phyloP scores from a whole-genome alignment of 2,329 filamentous ascomycete species.

The Tolypocladium tropicale region DNA sequence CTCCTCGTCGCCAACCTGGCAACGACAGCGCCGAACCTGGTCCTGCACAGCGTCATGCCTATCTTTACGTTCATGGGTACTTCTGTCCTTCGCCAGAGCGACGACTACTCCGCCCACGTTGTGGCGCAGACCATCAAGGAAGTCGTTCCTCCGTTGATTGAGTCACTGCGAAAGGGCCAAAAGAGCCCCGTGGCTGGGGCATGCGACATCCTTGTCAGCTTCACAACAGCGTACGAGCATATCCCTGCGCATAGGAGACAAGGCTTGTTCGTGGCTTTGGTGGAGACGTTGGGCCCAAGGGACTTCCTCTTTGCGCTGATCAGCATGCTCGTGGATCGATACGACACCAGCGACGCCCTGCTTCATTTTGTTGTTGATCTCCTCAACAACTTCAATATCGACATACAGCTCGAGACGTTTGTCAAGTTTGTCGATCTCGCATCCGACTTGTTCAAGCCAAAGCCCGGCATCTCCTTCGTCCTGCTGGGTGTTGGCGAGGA shows the following conservation, averaged over 20 bases:
- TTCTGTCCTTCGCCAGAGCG: conserved; percentile 81
- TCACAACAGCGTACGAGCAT: conserved; percentile 92
- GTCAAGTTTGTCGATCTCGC: conserved; percentile 68
- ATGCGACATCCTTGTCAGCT: conserved; percentile 86
- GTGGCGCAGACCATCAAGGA: conserved; percentile 91
- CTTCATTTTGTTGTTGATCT: conserved; percentile 67
- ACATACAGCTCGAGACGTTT: conserved; percentile 68
- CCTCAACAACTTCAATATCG: conserved; percentile 59
- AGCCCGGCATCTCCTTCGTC: conserved; percentile 61
- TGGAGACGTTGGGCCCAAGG: conserved; percentile 72
- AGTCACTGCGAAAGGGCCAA: conserved; percentile 71
- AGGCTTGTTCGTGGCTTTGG: conserved; percentile 72
- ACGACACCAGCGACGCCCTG: conserved; percentile 65
- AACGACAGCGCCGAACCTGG: conserved; percentile 76
- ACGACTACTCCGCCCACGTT: conserved; percentile 94
- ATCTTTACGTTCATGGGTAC: conserved; percentile 98
- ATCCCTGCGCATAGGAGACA: conserved; percentile 80
- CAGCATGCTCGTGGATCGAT: conserved; percentile 84
- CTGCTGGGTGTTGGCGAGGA: conserved; percentile 52
- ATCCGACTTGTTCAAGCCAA: conserved; percentile 63
- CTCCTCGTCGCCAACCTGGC: conserved; percentile 81
- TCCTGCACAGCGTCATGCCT: conserved; percentile 96
- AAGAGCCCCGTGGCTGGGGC: conserved; percentile 71
- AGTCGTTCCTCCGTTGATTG: conserved; percentile 84
- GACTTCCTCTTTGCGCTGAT: conserved; percentile 85